A percentile compares a stretch with the other conserved stretches of the same genome.
phyloP scores from a whole-genome alignment of 2,329 filamentous ascomycete species.

The Zymoseptoria pseudotritici region DNA sequence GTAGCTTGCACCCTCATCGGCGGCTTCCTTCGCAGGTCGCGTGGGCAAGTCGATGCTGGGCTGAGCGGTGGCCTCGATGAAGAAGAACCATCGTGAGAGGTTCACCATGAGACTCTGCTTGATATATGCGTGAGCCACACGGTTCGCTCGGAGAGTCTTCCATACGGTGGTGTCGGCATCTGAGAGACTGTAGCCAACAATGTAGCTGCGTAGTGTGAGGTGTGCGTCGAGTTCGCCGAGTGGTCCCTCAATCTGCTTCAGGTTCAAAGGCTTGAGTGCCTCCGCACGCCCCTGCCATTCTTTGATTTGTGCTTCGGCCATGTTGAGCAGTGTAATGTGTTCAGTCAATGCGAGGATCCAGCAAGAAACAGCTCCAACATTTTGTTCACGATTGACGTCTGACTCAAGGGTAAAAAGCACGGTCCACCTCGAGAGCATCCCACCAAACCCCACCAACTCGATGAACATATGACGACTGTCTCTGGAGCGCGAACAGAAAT shows the following conservation, averaged over 20 bases:
- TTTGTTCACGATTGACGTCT: neutral
- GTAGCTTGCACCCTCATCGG: constrained; percentile 74
- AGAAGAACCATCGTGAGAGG: constrained; percentile 78
- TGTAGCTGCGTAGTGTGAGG: constrained; percentile 76
- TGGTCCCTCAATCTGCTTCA: constrained; percentile 69
- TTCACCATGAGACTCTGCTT: constrained; percentile 72
- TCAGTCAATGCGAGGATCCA: neutral
- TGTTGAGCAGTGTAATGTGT: neutral
- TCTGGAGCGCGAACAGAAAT: neutral
- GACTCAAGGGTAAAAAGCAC: neutral
- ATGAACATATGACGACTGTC: neutral
- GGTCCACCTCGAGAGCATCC: neutral
- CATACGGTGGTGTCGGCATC: constrained; percentile 76
- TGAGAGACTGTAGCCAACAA: constrained; percentile 71
- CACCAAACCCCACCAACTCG: neutral
- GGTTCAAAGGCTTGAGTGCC: constrained; percentile 55
- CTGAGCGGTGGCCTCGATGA: constrained; percentile 69
- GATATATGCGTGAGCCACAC: constrained; percentile 72
- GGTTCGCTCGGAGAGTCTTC: constrained; percentile 74
- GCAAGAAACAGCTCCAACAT: neutral
- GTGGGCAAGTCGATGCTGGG: constrained; percentile 54
- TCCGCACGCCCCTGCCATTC: constrained; percentile 52
- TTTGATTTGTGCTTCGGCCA: constrained; percentile 28
- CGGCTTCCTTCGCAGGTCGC: constrained; percentile 47
- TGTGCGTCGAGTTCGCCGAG: constrained; percentile 77